Base-by-base conservation (phyloP, 805 yeast genomes). In the Ogataea henricii region DNA sequence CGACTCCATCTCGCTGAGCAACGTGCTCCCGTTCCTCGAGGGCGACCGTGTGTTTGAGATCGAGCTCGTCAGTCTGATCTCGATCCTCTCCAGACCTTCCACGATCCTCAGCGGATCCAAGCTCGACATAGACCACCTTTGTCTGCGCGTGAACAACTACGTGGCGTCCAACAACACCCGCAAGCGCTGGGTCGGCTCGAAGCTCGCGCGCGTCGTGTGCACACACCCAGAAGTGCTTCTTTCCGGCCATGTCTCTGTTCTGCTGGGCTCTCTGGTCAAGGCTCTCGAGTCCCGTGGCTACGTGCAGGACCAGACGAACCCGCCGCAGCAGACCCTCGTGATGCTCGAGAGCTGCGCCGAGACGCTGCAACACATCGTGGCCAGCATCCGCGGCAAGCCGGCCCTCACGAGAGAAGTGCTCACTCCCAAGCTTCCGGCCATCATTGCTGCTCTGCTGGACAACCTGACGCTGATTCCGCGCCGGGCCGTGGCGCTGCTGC, bases 391-490 rank as follows among this genome's bases (percentile, higher is more conserved):
- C 61, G 92, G 89, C 1, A 90, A 90, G 60, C 89, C 96, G 1
- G 83, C 90, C 1, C 73, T 92, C 35, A 84, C 92, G 2, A 78
- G 97, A 62, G 96, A 90, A 60, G 71, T 86, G 7, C 74, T 89
- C 47, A 87, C 96, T 1, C 95, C 97, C 6, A 83, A 83, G 56
- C 70, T 92, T 48, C 81, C 87, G 8, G 72, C 74, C 2, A 79
- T 86, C 36, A 78, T 89, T 48, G 66, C 77, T 14, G 64, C 76
- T 5, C 71, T 83, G 43, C 58, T 89, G 46, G 80, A 74, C 3
- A 71, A 76, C 2, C 53, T 68, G 27, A 57, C 73, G 10, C 63
- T 74, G 29, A 60, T 73, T 23, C 69, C 73, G 7, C 66, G 67
- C 16, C 56, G 62, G 21, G 62, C 71, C 21, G 59, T 79, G 25